phyloP scores from a whole-genome alignment of 495 filamentous ascomycete species.

The Symbiotaphrina buchneri region DNA sequence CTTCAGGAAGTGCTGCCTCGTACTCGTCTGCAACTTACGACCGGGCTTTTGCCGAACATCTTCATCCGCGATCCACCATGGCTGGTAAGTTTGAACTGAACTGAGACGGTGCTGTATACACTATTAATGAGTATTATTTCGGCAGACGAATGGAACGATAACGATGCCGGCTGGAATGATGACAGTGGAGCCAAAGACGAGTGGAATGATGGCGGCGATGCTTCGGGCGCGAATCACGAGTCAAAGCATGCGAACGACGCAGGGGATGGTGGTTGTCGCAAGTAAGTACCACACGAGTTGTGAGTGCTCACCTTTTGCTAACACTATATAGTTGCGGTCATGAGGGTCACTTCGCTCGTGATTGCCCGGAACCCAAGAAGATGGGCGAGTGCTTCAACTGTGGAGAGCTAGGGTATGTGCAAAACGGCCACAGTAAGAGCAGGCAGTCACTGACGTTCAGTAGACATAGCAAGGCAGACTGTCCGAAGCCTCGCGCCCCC shows the following conservation, averaged over 20 bases:
- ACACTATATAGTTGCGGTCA: constrained; percentile 22
- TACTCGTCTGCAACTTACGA: too few species aligned
- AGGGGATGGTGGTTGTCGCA: constrained; percentile 13
- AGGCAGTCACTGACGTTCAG: background rate
- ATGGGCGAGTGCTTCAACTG: constrained; percentile 54
- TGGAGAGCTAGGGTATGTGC: constrained; percentile 27
- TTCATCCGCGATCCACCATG: too few species aligned
- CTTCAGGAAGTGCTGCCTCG: too few species aligned
- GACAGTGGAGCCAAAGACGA: background rate
- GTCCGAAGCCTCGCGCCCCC: constrained; percentile 40
- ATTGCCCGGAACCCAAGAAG: constrained; percentile 28
- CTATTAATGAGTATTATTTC: too few species aligned
- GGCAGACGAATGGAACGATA: too few species aligned
- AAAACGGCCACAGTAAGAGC: background rate
- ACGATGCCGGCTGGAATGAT: too few species aligned
- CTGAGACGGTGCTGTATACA: too few species aligned
- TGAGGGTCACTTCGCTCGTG: constrained; percentile 30
- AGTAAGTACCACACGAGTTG: constrained; percentile 9
- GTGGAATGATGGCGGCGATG: background rate
- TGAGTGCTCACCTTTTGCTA: constrained; percentile 5
- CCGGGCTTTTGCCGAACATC: too few species aligned
- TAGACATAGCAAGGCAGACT: constrained; percentile 44
- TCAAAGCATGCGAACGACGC: background rate
- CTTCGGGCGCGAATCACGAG: background rate
- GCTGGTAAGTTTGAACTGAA: too few species aligned